Evolutionary conservation across 495 filamentous ascomycete species (phyloP).

Genomic region (Neurospora sp.): DNA sequence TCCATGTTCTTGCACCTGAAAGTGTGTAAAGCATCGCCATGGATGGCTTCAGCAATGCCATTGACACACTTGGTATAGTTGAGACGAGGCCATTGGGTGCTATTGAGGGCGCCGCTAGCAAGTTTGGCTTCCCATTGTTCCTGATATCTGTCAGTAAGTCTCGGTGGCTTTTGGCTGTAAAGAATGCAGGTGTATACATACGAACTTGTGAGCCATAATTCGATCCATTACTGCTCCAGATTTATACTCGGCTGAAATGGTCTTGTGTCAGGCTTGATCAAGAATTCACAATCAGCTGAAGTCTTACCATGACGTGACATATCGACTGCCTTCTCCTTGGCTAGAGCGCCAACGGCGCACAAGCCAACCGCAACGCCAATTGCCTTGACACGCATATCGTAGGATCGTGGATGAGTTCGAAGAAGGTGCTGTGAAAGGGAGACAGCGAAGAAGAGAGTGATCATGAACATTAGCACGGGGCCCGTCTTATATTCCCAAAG

Average conservation of each 20-base stretch:
- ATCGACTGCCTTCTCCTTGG: background rate
- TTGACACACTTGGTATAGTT: constrained; percentile 25
- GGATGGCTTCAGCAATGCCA: constrained; percentile 29
- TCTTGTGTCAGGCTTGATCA: background rate
- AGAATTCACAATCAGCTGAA: background rate
- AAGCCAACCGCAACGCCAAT: background rate
- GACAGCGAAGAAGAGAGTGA: background rate
- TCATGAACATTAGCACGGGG: background rate
- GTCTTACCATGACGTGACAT: background rate
- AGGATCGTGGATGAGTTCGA: background rate
- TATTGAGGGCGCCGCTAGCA: background rate
- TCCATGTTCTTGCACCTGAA: constrained; percentile 44
- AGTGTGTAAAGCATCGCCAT: constrained; percentile 28
- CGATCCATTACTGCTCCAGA: constrained; percentile 2
- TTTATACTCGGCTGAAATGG: background rate
- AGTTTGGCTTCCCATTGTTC: constrained; percentile 4
- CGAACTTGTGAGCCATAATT: constrained; percentile 5
- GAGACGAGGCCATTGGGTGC: background rate
- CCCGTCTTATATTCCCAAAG: background rate
- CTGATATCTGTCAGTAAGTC: background rate
- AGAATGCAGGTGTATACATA: background rate
- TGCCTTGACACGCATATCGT: background rate
- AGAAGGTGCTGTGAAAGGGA: background rate
- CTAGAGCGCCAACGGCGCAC: background rate
- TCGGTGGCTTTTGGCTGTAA: background rate